Evolutionary conservation across 148 eudicot species (phyloP), one percentile per base, ranked within the genome.

Genomic region (Chenopodium quinoa): DNA sequence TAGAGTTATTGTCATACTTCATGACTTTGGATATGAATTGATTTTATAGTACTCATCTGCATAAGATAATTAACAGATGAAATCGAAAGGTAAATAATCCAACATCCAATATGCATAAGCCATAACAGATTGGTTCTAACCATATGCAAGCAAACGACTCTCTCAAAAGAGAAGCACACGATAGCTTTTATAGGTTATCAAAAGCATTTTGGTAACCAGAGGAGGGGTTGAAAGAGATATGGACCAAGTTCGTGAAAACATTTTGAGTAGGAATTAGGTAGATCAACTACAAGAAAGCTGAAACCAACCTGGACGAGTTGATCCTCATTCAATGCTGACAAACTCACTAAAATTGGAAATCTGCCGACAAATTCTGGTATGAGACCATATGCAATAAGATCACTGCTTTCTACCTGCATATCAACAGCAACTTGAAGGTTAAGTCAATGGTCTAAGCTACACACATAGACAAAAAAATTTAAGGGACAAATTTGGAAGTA

Each of bases 301-400:
- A 67, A 19, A 70, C 46, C 9, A 82, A 94, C 99, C 99, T 97
- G 91, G 81, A 97, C 95, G 74, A 97, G 99, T 86, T 97, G 99
- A 80, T 92, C 85, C 88, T 97, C 99, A 37, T 93, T 94, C 83
- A 97, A 90, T 50, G 98, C 98, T 7, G 92, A 86, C 87, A 97
- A 89, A 86, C 90, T 97, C 80, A 94, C 99, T 82, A 97, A 93
- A 77, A 97, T 82, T 32, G 99, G 99, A 90, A 97, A 97, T 79
- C 98, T 92, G 75, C 99, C 99, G 78, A 97, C 98, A 82, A 97
- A 97, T 89, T 97, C 99, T 72, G 99, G 99, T 85, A 97, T 97
- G 73, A 97, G 84, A 66, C 99, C 99, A 81, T 97, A 97, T 50
- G 99, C 90, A 76, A 97, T 94, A 80, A 97, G 95, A 84, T 97